A percentile compares a stretch with the other conserved stretches of the same genome.
phyloP scores from a whole-genome alignment of 371 early-diverging fungal species.

The Mucor saturninus region DNA sequence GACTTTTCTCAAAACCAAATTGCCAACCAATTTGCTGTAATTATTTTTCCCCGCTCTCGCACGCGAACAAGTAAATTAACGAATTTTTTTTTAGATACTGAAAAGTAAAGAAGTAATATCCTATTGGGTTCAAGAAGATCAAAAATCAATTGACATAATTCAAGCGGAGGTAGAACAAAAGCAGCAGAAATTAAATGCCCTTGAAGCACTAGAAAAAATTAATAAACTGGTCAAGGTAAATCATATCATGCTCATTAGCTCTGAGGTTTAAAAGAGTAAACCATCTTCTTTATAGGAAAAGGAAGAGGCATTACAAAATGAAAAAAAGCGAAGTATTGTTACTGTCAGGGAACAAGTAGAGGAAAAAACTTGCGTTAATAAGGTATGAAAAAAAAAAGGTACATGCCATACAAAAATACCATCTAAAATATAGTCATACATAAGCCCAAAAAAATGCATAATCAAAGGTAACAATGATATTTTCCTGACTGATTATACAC shows the following conservation, averaged over 20 bases:
- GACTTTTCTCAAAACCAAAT: background rate
- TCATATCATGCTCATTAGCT: background rate
- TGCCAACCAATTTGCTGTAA: background rate
- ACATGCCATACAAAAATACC: too few relatives aligned
- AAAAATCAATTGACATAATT: background rate
- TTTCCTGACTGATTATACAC: background rate
- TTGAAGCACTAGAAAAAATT: background rate
- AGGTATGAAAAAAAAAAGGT: too few relatives aligned
- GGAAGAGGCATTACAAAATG: too few relatives aligned
- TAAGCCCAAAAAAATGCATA: too few relatives aligned
- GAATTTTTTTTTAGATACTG: background rate
- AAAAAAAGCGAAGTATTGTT: too few relatives aligned
- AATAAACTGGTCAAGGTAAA: background rate
- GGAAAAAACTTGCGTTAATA: too few relatives aligned
- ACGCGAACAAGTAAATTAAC: too few relatives aligned
- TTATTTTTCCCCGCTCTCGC: too few relatives aligned
- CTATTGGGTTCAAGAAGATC: background rate
- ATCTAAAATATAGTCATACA: too few relatives aligned
- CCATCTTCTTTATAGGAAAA: too few relatives aligned
- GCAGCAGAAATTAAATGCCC: background rate
- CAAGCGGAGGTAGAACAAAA: background rate
- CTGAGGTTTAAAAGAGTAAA: background rate
- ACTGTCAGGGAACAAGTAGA: too few relatives aligned
- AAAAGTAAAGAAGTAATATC: background rate
- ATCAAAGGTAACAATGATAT: background rate